Conservation (phyloP, 179 eudicot genomes). For the Gypsophila paniculata region DNA sequence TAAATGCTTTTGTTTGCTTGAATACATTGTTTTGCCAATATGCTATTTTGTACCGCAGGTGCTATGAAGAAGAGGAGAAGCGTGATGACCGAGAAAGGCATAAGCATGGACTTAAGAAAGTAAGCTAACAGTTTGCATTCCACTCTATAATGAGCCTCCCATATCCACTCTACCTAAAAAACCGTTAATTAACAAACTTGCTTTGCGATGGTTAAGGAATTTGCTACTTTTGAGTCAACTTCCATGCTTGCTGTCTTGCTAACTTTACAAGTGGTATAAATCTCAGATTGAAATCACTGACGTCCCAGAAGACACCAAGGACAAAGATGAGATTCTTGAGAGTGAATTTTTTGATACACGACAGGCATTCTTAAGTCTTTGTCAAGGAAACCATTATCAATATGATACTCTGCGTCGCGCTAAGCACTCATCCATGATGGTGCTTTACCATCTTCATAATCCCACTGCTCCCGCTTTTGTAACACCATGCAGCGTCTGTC, state of each 20-base stretch:
- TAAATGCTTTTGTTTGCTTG: neutral
- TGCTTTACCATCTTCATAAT: constrained; percentile 96
- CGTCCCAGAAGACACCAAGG: constrained; percentile 77
- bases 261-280: constrained; percentile 22
- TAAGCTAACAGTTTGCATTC: constrained; percentile 30
- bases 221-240: neutral
- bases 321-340: constrained; percentile 86
- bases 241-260: constrained; percentile 12
- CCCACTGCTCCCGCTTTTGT: constrained; percentile 99
- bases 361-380: constrained; percentile 92
- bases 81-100: constrained; percentile 87
- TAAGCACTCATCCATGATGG: constrained; percentile 99
- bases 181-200: neutral
- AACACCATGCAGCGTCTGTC: constrained; percentile 67
- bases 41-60: constrained; percentile 43
- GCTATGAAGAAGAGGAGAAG: constrained; percentile 71
- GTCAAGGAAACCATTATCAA: constrained; percentile 97
- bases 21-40: neutral
- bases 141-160: neutral
- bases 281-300: constrained; percentile 60
- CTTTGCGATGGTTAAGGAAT: neutral
- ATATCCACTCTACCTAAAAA: neutral
- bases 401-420: constrained; percentile 97
- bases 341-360: constrained; percentile 98
- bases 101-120: constrained; percentile 57